phyloP scores from a whole-genome alignment of 139 green algal species.

The Zygnema circumcarinatum region DNA sequence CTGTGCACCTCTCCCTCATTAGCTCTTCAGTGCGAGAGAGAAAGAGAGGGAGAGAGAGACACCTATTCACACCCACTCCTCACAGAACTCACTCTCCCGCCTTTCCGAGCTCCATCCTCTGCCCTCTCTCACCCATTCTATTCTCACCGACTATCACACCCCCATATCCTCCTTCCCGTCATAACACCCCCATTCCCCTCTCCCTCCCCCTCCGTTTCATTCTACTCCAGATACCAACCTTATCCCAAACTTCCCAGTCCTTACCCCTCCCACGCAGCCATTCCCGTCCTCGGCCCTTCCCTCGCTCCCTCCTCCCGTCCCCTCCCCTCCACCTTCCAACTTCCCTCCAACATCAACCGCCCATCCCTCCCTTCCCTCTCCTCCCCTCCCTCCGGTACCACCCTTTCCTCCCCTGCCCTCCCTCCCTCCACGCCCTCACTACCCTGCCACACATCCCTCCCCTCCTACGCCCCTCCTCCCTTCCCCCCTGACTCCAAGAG shows the following conservation, averaged over 20 bases:
- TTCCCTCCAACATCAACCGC: not conserved
- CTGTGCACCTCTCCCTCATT: too few relatives aligned
- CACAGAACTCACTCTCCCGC: not conserved
- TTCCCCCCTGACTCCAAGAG: not conserved
- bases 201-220: not conserved
- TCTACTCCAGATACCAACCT: not conserved
- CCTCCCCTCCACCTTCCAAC: not conserved
- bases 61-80: not conserved
- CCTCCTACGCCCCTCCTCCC: too few relatives aligned
- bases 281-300: not conserved
- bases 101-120: not conserved
- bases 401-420: not conserved
- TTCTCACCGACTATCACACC: not conserved
- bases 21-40: too few relatives aligned
- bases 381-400: not conserved
- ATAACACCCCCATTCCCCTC: not conserved
- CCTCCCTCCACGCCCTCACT: not conserved
- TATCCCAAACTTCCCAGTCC: not conserved
- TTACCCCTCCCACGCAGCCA: not conserved
- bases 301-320: not conserved
- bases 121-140: not conserved
- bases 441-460: not conserved
- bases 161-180: not conserved
- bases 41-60: not conserved
- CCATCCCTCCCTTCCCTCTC: not conserved